Base-by-base conservation (phyloP, 495 filamentous ascomycete genomes). In the Cladorrhinum samala region DNA sequence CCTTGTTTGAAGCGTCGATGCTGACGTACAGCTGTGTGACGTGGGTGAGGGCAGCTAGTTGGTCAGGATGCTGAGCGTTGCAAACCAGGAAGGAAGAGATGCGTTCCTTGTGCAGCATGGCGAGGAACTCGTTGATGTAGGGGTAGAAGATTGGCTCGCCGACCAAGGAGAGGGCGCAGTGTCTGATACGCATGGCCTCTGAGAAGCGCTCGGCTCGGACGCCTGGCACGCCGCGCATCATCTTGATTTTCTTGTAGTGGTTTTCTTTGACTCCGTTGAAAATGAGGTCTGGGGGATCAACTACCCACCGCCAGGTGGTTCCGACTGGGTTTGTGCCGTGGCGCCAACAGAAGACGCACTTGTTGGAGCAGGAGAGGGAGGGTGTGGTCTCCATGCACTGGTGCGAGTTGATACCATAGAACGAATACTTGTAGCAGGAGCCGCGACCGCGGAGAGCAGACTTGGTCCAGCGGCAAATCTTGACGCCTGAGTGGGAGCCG, bases 61-160 rank as follows among this genome's bases (percentile, higher is more conserved):
- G 88, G 33, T 91, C 89, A 9, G 92, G 91, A 67, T 97, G 92
- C 63, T 97, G 92, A n/a, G 92, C 92, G 67, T 97, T 97, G 74
- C 92, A 97, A 46, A 97, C 92, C 0, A 97, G 77, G 75, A 97
- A 97, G 42, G 85, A 92, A 14, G 88, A 94, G 60, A 97, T 95
- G 64, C 81, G 87, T 64, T 93, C 87, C 17, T 61, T 70, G 70
- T 97, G 92, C 53, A 97, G 74, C 72, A 96, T 73, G 38, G 75
- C 78, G 1, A 92, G 67, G 63, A 97, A 91, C 56, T 86, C 85
- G 68, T 97, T 96, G 73, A 97, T 97, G 68, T 92, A 85, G 18
- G 92, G 92, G 67, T 97, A 97, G 77, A 96, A 97, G 57, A 97
- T 95, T 5, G 92, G 92, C 66, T 97, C 92, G 52, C 92, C 92